phyloP scores from a whole-genome alignment of 805 yeast species.

The Kuraishia capsulata region DNA sequence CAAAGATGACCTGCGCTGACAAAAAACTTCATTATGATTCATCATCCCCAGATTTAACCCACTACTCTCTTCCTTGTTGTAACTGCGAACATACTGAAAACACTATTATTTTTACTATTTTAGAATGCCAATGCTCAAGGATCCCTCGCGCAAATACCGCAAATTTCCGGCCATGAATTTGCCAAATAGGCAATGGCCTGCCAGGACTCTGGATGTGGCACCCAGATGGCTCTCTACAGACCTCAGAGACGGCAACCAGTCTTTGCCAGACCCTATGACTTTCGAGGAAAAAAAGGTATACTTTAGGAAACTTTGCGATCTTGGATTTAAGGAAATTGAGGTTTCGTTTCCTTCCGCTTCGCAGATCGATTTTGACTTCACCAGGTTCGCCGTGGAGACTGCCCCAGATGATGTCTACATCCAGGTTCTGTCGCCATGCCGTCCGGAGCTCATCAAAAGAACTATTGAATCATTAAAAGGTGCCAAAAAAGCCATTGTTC shows the following conservation, averaged over 20 bases:
- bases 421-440: slow-evolving; percentile 69
- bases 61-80: no score
- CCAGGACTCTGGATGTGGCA: slow-evolving; percentile 53
- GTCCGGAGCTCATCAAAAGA: slow-evolving; percentile 65
- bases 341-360: slow-evolving; percentile 78
- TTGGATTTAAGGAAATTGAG: slow-evolving; percentile 77
- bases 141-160: slow-evolving; percentile 56
- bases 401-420: slow-evolving; percentile 70
- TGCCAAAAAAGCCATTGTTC: slow-evolving; percentile 64
- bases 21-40: no score
- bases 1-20: no score
- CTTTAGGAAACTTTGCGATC: slow-evolving; percentile 60
- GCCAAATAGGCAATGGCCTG: slow-evolving; percentile 66
- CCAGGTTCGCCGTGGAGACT: slow-evolving; percentile 68
- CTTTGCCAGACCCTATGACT: slow-evolving; percentile 77
- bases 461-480: slow-evolving; percentile 68
- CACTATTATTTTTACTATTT: no score
- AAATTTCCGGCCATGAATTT: slow-evolving; percentile 46
- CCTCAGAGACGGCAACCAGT: slow-evolving; percentile 74
- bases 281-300: slow-evolving; percentile 66
- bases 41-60: no score
- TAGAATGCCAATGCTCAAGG: slow-evolving; percentile 51
- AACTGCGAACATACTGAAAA: no score
- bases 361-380: slow-evolving; percentile 75
- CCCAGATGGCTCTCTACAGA: slow-evolving; percentile 80